These are phyloP conservation scores for Ogataea philodendri DNA, from an alignment of 805 yeast species.

Conservation along the genomic window DNA sequence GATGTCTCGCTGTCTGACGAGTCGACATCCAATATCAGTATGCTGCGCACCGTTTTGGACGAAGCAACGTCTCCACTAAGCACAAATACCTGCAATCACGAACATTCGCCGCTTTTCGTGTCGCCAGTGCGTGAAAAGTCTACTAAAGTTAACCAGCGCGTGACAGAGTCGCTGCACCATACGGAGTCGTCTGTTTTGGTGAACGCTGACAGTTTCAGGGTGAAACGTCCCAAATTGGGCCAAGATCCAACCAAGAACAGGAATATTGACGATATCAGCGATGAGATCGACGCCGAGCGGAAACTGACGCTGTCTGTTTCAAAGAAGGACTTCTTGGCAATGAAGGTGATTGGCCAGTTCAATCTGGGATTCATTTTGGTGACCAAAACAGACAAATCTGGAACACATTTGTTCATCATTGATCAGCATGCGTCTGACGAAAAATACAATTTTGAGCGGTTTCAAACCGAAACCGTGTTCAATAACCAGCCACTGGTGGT, in stretches of 20 bases:
- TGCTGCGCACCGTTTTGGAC: too few species aligned
- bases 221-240: conserved; percentile 4
- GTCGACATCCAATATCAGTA: too few species aligned
- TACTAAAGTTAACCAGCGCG: too few species aligned
- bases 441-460: conserved; percentile 80
- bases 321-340: conserved; percentile 68
- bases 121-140: too few species aligned
- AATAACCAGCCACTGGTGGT: conserved; percentile 69
- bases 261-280: conserved; percentile 41
- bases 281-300: conserved; percentile 53
- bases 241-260: neutral
- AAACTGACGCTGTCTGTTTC: conserved; percentile 58
- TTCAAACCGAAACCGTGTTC: conserved; percentile 55
- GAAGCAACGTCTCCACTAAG: too few species aligned
- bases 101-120: too few species aligned
- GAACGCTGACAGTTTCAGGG: conserved; percentile 1
- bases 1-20: too few species aligned
- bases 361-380: conserved; percentile 93
- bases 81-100: too few species aligned
- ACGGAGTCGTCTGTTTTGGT: neutral
- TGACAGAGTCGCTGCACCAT: conserved; percentile 3
- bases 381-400: conserved; percentile 39
- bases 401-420: conserved; percentile 68
- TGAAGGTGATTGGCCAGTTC: conserved; percentile 90
- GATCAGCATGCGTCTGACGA: conserved; percentile 99